Conservation (phyloP, 2,329 filamentous ascomycete species). For the Aurifilum marmelostoma region DNA sequence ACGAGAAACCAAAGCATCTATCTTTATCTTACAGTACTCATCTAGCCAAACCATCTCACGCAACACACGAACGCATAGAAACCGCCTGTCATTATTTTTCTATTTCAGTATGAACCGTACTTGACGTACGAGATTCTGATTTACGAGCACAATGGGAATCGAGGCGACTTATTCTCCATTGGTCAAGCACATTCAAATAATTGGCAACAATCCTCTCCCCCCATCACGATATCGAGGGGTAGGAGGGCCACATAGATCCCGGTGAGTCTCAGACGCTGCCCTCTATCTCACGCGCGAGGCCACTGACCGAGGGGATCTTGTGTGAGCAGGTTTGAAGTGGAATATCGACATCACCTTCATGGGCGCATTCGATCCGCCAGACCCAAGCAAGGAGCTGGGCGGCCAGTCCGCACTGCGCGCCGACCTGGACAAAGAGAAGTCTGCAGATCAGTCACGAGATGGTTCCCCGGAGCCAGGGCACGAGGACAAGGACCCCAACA, state of each 20-base stretch:
- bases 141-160: conserved; percentile 21
- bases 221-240: neutral
- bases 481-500: conserved; percentile 20
- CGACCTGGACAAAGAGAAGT: neutral
- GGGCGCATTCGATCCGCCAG: conserved; percentile 19
- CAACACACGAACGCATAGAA: neutral
- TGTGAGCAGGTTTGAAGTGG: too few relatives aligned
- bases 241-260: neutral
- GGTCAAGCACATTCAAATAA: neutral
- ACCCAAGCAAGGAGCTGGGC: conserved; percentile 15
- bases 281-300: neutral
- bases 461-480: conserved; percentile 2
- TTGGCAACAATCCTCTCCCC: neutral
- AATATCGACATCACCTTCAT: conserved; percentile 17
- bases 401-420: conserved; percentile 17
- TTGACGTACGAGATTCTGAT: conserved; percentile 1
- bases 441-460: conserved; percentile 8
- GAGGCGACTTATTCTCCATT: conserved; percentile 4
- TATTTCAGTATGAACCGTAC: conserved; percentile 3
- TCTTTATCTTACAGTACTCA: too few relatives aligned
- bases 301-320: neutral
- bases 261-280: neutral
- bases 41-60: neutral
- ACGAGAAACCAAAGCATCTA: neutral
- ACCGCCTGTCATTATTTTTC: neutral